A percentile compares a stretch with the other conserved stretches of the same genome.
phyloP scores from a whole-genome alignment of 1,284 basidiomycete genomes.

The Filobasidium uniguttulatum region DNA sequence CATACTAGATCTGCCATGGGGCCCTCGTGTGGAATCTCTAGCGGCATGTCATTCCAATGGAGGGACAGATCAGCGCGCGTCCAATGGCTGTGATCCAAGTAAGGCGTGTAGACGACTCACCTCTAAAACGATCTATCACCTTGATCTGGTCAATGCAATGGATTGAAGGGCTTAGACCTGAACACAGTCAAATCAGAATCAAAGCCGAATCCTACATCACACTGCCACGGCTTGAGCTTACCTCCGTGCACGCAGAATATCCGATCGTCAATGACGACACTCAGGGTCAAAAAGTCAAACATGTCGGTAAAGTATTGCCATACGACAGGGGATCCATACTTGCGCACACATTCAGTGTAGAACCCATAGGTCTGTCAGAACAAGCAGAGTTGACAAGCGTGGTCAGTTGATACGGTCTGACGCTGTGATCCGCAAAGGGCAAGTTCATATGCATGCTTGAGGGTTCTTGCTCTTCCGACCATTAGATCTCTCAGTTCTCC shows the following conservation, averaged over 20 bases:
- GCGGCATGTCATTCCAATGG: not conserved
- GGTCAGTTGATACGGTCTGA: too few species aligned
- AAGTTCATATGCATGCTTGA: too few species aligned
- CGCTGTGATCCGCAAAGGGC: too few species aligned
- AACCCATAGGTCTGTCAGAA: slow-evolving; percentile 89
- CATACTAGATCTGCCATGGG: slow-evolving; percentile 99
- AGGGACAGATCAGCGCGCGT: not conserved
- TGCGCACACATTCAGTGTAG: slow-evolving; percentile 94
- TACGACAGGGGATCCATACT: slow-evolving; percentile 90
- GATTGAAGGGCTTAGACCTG: slow-evolving; percentile 89
- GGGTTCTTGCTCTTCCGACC: not conserved
- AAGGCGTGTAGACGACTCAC: slow-evolving; percentile 36
- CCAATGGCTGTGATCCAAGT: not conserved
- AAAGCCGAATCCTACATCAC: not conserved
- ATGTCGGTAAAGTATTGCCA: slow-evolving; percentile 99
- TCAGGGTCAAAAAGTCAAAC: slow-evolving; percentile 98
- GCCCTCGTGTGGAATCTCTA: slow-evolving; percentile 98
- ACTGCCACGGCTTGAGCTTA: slow-evolving; percentile 29
- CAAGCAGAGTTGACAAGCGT: too few species aligned
- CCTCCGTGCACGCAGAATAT: slow-evolving; percentile 99
- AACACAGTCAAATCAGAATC: not conserved
- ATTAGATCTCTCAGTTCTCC: slow-evolving; percentile 11
- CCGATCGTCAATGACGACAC: slow-evolving; percentile 94
- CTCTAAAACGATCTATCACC: slow-evolving; percentile 94
- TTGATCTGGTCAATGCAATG: slow-evolving; percentile 99